Conservation (phyloP, 2,329 filamentous ascomycete species). For the Curvularia lunata region DNA sequence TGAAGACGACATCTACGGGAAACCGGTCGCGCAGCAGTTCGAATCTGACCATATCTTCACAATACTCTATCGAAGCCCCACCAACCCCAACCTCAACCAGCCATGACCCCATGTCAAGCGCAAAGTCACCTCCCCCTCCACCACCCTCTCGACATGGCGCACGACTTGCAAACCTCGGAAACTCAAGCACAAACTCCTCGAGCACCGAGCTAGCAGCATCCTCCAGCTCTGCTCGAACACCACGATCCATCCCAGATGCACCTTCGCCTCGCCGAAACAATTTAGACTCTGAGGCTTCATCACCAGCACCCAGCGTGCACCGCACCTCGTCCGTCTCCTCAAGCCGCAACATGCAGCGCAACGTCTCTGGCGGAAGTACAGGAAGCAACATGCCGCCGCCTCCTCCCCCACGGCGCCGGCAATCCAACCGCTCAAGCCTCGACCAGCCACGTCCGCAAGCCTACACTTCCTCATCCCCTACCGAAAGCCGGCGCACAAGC, state of each 20-base stretch:
- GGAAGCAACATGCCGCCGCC: constrained; percentile 34
- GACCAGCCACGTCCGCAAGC: constrained; percentile 38
- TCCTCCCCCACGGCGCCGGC: constrained; percentile 43
- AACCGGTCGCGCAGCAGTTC: constrained; percentile 47
- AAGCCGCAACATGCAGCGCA: constrained; percentile 30
- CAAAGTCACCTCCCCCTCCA: constrained; percentile 43
- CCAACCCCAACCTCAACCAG: constrained; percentile 23
- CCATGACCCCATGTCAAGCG: constrained; percentile 26
- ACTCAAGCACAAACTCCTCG: constrained; percentile 39
- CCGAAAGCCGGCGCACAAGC: constrained; percentile 39
- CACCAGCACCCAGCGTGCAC: constrained; percentile 24
- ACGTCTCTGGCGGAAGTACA: constrained; percentile 38
- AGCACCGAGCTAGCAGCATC: constrained; percentile 38
- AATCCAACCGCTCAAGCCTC: constrained; percentile 42
- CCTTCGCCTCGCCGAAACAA: constrained; percentile 35
- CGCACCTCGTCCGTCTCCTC: constrained; percentile 41
- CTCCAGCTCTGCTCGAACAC: constrained; percentile 27
- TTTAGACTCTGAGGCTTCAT: constrained; percentile 33
- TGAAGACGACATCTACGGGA: constrained; percentile 33
- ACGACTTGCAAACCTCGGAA: constrained; percentile 28
- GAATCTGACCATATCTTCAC: constrained; percentile 45
- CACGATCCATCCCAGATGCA: constrained; percentile 28
- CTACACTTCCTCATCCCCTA: constrained; percentile 28
- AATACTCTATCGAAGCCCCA: constrained; percentile 40
- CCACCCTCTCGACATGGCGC: constrained; percentile 44